Conservation (phyloP, 495 filamentous ascomycete species). For the Tuber calosporum region DNA sequence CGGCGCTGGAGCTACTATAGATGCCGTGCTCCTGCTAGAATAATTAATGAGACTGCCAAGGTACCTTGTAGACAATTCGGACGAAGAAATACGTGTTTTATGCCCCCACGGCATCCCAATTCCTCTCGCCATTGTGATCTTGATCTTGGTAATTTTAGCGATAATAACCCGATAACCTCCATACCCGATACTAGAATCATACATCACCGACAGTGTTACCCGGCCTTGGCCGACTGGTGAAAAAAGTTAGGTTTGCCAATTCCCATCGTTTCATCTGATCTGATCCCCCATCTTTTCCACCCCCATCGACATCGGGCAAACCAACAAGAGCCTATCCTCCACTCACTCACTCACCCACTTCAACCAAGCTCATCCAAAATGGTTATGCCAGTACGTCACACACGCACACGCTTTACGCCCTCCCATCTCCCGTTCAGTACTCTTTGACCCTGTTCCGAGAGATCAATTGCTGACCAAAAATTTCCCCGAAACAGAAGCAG, state of each 20-base stretch:
- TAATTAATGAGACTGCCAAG: slow-evolving; percentile 2
- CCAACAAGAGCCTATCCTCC: slow-evolving; percentile 3
- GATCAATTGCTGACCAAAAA: slow-evolving; percentile 15
- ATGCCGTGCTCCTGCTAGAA: not conserved
- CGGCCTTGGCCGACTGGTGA: not conserved
- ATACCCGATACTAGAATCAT: no score
- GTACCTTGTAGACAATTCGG: not conserved
- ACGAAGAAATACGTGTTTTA: not conserved
- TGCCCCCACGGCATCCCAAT: not conserved
- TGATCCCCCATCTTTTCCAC: slow-evolving; percentile 10
- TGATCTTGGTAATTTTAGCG: not conserved
- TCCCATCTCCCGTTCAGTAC: slow-evolving; percentile 42
- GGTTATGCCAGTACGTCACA: slow-evolving; percentile 68
- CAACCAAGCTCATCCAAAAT: slow-evolving; percentile 40
- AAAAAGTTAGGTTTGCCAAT: not conserved
- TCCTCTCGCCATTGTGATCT: not conserved
- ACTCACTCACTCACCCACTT: slow-evolving; percentile 16
- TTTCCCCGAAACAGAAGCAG: slow-evolving; percentile 58
- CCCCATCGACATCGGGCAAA: not conserved
- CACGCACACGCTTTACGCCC: not conserved
- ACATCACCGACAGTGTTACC: not conserved
- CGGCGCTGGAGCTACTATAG: not conserved
- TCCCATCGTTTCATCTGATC: slow-evolving; percentile 11
- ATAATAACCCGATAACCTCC: not conserved
- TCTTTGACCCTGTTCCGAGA: slow-evolving; percentile 1